phyloP scores from a whole-genome alignment of 306 rosid species.

The Rosa multiflora region DNA sequence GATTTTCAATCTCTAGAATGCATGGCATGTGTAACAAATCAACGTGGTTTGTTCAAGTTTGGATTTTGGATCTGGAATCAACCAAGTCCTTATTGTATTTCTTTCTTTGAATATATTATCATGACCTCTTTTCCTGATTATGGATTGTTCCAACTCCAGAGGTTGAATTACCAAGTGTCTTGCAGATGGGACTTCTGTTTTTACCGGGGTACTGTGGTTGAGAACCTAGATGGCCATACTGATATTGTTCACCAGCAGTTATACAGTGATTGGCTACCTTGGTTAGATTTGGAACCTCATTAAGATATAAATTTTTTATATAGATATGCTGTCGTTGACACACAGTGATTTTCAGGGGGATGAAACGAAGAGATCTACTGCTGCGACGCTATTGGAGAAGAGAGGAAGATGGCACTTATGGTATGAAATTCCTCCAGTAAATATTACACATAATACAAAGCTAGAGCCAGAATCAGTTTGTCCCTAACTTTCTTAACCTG shows the following conservation, averaged over 20 bases:
- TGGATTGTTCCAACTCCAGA: constrained; percentile 26
- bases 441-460: not conserved
- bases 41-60: not conserved
- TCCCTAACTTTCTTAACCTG: constrained; percentile 20
- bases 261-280: constrained; percentile 80
- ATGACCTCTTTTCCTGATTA: not conserved
- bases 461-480: constrained; percentile 15
- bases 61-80: not conserved
- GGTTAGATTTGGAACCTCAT: constrained; percentile 49
- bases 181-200: constrained; percentile 94
- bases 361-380: constrained; percentile 74
- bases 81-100: not conserved
- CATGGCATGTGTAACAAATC: not conserved
- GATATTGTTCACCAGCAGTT: constrained; percentile 68
- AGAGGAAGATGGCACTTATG: constrained; percentile 95
- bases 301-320: not conserved
- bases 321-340: constrained; percentile 26
- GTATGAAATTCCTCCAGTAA: constrained; percentile 35
- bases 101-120: not conserved
- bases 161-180: constrained; percentile 37
- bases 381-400: constrained; percentile 91
- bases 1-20: not conserved
- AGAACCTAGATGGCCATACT: constrained; percentile 88
- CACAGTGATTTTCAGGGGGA: constrained; percentile 61
- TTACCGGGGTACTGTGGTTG: constrained; percentile 65